Conservation (phyloP, 208 protist species). For the Leishmania tropica region DNA sequence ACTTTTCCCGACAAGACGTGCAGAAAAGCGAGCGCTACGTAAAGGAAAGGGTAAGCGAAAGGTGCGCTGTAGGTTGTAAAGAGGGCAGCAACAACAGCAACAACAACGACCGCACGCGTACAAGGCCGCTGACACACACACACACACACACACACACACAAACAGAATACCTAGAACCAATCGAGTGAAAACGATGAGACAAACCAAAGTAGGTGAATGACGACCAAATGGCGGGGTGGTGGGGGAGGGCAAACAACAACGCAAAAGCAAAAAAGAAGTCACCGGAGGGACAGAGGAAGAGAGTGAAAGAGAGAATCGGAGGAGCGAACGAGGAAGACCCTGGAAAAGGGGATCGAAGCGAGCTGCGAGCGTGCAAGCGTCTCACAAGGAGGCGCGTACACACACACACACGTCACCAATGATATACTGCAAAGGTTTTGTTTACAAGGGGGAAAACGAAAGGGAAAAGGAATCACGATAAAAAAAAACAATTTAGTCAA, state of each 20-base stretch:
- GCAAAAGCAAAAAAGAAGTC: background rate
- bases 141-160: no score
- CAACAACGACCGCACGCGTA: background rate
- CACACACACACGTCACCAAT: background rate
- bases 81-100: background rate
- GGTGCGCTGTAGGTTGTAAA: background rate
- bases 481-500: background rate
- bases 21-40: background rate
- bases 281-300: background rate
- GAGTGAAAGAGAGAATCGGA: background rate
- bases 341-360: background rate
- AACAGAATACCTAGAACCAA: constrained; percentile 2
- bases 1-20: background rate
- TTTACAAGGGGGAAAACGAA: background rate
- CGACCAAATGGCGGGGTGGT: background rate
- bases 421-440: background rate
- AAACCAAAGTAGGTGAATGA: background rate
- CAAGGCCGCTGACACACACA: no score
- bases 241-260: background rate
- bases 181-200: constrained; percentile 13
- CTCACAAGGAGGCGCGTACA: background rate
- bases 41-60: background rate
- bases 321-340: background rate
- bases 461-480: background rate
- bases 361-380: background rate